Percentiles rank a stretch among this genome's conserved stretches.
These are phyloP conservation scores for Barnettozyma pratensis DNA, from an alignment of 805 yeast genomes.

Conservation along the genomic window DNA sequence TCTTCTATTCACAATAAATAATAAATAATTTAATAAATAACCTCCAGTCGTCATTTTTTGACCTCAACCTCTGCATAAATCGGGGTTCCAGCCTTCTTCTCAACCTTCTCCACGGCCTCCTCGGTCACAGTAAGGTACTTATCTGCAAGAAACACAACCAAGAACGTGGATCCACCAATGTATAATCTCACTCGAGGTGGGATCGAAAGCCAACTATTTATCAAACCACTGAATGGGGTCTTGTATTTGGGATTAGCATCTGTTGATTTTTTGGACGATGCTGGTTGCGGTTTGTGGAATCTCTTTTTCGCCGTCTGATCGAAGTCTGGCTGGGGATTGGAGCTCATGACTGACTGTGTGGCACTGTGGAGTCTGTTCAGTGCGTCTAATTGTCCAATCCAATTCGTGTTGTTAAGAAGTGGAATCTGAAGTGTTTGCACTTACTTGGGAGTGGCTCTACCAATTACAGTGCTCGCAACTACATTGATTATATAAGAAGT, in stretches of 20 bases:
- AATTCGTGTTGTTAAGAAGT: too few relatives aligned
- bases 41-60: background rate
- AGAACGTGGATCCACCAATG: slow-evolving; percentile 25
- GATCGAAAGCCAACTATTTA: slow-evolving; percentile 18
- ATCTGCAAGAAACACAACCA: slow-evolving; percentile 24
- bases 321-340: too few relatives aligned
- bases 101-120: background rate
- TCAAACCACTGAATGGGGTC: background rate
- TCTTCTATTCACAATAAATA: too few relatives aligned
- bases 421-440: too few relatives aligned
- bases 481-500: background rate
- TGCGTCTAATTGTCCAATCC: too few relatives aligned
- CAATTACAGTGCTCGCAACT: too few relatives aligned
- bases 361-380: too few relatives aligned
- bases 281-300: background rate
- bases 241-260: background rate
- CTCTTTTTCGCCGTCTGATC: background rate
- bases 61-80: background rate
- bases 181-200: slow-evolving; percentile 24
- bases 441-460: too few relatives aligned
- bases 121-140: slow-evolving; percentile 17
- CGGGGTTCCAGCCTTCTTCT: background rate
- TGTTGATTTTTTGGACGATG: background rate
- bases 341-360: too few relatives aligned
- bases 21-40: too few relatives aligned